Evolutionary conservation across 2,329 filamentous ascomycete genomes (phyloP), one percentile per base, ranked within the genome.

Genomic region (Microsporum canis): DNA sequence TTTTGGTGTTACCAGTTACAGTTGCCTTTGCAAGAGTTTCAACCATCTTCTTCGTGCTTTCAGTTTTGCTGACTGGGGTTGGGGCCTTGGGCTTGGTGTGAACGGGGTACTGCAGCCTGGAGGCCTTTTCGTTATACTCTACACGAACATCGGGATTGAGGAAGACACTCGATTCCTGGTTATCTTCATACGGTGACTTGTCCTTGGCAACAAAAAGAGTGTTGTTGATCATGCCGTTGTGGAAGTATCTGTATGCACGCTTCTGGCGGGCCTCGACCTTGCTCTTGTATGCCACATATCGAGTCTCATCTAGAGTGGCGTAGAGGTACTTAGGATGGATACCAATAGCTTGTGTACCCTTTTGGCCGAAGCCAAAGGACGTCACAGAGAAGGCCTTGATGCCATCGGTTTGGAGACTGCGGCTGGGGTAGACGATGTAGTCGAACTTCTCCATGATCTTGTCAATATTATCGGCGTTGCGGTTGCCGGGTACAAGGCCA

Each of bases 371-470:
- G 76, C 94, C 94, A 75, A 99, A 99, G 0, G 95, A 99, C 5
- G 95, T 99, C 65, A 99, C 90, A 0, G 91, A 96, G 83, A 99
- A 97, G 12, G 94, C 95, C 79, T 97, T 99, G 81, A 99, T 82
- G 65, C 94, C 94, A 70, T 99, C 94, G 5, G 94, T 99, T 80
- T 99, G 94, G 68, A 99, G 91, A 75, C 85, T 88, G 69, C 89
- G 88, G 77, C 88, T 96, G 55, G 94, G 94, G 77, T 96, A 99
- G 65, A 97, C 89, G 68, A 99, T 95, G 78, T 96, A 88, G 74
- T 99, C 94, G 68, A 94, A 99, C 74, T 96, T 84, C 82, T 97
- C 92, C 88, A 99, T 95, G 68, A 91, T 82, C 72, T 91, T 85
- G 73, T 99, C 94, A 60, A 99, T 86, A 68, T 99, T 99, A 79